Percentiles rank a stretch among this genome's conserved stretches.
These are phyloP conservation scores for Pueraria montana DNA, from an alignment of 306 rosid species.

Conservation along the genomic window DNA sequence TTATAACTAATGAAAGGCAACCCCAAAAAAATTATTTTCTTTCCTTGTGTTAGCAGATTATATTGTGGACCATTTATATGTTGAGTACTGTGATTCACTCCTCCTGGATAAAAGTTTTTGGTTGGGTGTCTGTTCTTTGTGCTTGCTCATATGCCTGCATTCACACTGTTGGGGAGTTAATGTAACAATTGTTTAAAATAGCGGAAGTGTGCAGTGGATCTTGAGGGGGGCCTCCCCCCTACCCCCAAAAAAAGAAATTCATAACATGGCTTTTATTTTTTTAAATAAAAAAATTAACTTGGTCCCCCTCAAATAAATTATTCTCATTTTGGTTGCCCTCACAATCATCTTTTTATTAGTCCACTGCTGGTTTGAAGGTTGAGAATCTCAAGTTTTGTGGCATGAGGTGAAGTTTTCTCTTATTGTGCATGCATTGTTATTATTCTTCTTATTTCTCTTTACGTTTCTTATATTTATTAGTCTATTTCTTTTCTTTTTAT, in stretches of 20 bases:
- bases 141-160: not conserved
- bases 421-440: not conserved
- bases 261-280: not conserved
- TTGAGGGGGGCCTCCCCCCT: not conserved
- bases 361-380: not conserved
- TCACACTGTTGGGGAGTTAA: constrained; percentile 1
- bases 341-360: not conserved
- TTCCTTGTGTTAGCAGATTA: too few relatives aligned
- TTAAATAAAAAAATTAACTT: not conserved
- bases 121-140: not conserved
- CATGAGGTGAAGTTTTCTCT: constrained; percentile 18
- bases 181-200: too few relatives aligned
- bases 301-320: not conserved
- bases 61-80: too few relatives aligned
- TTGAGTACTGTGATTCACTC: constrained; percentile 35
- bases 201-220: too few relatives aligned
- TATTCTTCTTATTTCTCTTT: not conserved
- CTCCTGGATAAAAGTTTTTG: not conserved
- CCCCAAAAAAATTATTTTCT: not conserved
- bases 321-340: not conserved
- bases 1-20: constrained; percentile 6
- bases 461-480: not conserved
- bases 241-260: not conserved
- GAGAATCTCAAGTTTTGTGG: constrained; percentile 27
- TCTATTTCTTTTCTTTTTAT: not conserved